A percentile compares a stretch with the other conserved stretches of the same genome.
Evolutionary conservation across 495 filamentous ascomycete genomes (phyloP).

Genomic region (Penicillium subrubescens): DNA sequence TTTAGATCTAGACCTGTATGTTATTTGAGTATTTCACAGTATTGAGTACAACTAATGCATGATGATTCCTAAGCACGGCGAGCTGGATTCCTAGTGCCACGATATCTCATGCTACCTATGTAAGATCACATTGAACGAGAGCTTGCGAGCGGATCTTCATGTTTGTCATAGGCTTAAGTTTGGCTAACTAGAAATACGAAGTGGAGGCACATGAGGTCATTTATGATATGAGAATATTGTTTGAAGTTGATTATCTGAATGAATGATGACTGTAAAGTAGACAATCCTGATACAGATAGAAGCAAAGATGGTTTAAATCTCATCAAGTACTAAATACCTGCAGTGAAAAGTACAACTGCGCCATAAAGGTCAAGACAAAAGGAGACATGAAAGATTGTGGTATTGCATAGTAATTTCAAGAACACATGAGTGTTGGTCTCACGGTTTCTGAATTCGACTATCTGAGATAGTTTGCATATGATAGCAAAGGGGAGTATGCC

Average conservation of each 20-base stretch:
- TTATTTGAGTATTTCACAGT: too few relatives aligned
- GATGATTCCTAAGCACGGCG: background rate
- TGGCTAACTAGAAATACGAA: background rate
- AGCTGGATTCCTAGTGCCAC: background rate
- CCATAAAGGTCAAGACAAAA: background rate
- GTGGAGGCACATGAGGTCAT: background rate
- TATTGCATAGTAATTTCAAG: background rate
- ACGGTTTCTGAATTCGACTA: background rate
- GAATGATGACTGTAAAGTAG: background rate
- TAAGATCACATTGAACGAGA: background rate
- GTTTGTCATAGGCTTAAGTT: background rate
- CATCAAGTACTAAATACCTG: background rate
- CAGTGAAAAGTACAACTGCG: background rate
- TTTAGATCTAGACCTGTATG: too few relatives aligned
- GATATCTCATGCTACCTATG: background rate
- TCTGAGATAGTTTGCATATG: background rate
- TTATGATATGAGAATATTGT: too few relatives aligned
- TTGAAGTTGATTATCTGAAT: background rate
- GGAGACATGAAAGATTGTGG: background rate
- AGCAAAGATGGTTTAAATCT: background rate
- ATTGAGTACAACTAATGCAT: too few relatives aligned
- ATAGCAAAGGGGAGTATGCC: background rate
- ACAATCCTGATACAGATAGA: background rate
- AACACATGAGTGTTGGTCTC: background rate
- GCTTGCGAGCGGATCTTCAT: background rate